phyloP scores from a whole-genome alignment of 108 stramenopile species.

The Mediolabrus comicus region DNA sequence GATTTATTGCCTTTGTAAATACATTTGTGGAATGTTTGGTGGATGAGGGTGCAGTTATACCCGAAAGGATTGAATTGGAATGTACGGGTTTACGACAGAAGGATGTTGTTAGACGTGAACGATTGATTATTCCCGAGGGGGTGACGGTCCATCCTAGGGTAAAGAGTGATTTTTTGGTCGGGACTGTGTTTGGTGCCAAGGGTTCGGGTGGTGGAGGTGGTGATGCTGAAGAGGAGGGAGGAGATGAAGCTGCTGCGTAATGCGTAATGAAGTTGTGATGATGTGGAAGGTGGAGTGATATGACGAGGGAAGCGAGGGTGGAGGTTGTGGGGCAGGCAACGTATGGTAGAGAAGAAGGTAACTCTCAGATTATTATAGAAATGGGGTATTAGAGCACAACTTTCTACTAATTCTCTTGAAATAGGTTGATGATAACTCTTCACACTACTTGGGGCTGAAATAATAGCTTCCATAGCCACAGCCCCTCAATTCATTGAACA shows the following conservation, averaged over 20 bases:
- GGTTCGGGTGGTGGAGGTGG: slow-evolving; percentile 20
- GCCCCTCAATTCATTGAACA: no score
- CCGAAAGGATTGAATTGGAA: slow-evolving; percentile 73
- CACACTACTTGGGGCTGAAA: no score
- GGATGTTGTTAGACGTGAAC: slow-evolving; percentile 71
- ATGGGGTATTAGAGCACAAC: no score
- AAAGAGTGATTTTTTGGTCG: slow-evolving; percentile 48
- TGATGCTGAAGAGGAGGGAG: slow-evolving; percentile 5
- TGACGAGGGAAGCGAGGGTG: no score
- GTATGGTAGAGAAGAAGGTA: no score
- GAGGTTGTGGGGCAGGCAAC: no score
- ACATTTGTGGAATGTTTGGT: slow-evolving; percentile 67
- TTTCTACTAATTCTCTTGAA: no score
- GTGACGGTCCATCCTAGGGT: slow-evolving; percentile 53
- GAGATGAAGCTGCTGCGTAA: slow-evolving; percentile 7
- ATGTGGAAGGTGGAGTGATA: no score
- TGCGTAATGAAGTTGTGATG: no score
- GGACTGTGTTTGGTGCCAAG: slow-evolving; percentile 69
- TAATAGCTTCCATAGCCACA: no score
- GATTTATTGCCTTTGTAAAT: slow-evolving; percentile 72
- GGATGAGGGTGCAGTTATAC: slow-evolving; percentile 66
- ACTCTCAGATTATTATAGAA: no score
- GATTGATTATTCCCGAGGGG: slow-evolving; percentile 75
- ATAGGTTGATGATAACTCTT: no score
- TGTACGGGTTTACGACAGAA: slow-evolving; percentile 71